Evolutionary conservation across 2,329 filamentous ascomycete species (phyloP), one percentile per base, ranked within the genome.

Genomic region (Neofusicoccum parvum): DNA sequence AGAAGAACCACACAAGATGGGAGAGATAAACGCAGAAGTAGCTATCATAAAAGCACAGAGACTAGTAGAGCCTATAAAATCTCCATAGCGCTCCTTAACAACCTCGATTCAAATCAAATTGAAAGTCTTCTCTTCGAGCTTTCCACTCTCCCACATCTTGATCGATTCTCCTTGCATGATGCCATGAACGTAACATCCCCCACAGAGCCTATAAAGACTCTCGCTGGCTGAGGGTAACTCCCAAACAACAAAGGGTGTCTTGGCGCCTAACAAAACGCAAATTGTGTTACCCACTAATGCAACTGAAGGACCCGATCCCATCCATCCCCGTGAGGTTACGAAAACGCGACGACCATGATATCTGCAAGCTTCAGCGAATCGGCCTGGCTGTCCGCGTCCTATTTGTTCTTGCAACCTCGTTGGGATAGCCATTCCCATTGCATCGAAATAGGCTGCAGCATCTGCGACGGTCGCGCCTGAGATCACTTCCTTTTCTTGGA

Each of bases 161-260:
- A 62, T 36, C 3, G 39, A 43, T 9, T 62, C 58, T 48, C 58
- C 43, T 7, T 39, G 14, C 58, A 62, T 49, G n/a, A 62, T 62
- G 6, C 58, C 58, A 5, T 62, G 58, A 6, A 62, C 43, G 5
- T 62, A 62, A 11, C 43, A 39, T 7, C 36, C 0, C 10, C 58
- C 58, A 49, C 32, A 27, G 1, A 62, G 5, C 14, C 43, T n/a
- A 23, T 48, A 48, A 3, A 37, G 11, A 1, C 10, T 12, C n/a
- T 58, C 53, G 14, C 39, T 34, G 5, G 39, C 53, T 1, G 53
- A 45, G 0, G 37, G 15, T 5, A 58, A 10, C 14, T 58, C 23
- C 6, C 27, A 27, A 6, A 34, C 39, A 45, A 45, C 15, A 10
- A 58, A 45, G 2, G 53, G 53, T 4, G 39, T 34, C 20, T 9